Evolutionary conservation across 768 basidiomycete species (phyloP), one percentile per base, ranked within the genome.

Genomic region (Antrodiella citrinella): DNA sequence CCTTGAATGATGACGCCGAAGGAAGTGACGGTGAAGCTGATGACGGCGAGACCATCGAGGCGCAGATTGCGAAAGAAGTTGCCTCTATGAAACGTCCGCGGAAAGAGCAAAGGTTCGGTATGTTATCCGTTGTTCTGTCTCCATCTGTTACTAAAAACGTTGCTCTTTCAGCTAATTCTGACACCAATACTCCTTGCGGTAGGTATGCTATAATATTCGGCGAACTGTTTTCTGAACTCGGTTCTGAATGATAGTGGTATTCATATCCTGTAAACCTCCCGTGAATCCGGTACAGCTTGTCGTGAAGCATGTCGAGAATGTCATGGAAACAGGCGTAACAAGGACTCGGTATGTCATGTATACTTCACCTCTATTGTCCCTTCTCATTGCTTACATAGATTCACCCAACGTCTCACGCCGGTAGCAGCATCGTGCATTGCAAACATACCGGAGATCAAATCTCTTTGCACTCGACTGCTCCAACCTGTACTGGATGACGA

Each of bases 151-250:
- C 20, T 9, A 15, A 3, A 43, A 3, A 21, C 18, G n/a, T 42
- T 51, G 26, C 42, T 11, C n/a, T n/a, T n/a, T n/a, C 53, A 92
- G 89, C 67, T 4, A 91, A 81, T 59, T 88, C 84, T 54, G 79
- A 80, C 59, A 90, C 87, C 2, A 83, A 86, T 59, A 91, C 88
- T 0, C 77, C 81, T 40, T 92, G 89, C 50, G 80, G 89, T 91
- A 62, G 30, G 75, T 40, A 10, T 21, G 18, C 22, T 12, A 19
- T 20, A 18, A 2, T n/a, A n/a, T n/a, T n/a, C n/a, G n/a, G n/a
- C n/a, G n/a, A n/a, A n/a, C n/a, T n/a, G n/a, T n/a, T n/a, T n/a
- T n/a, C n/a, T n/a, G 45, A 2, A 30, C 20, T 30, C 0, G 2
- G 15, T n/a, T 43, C 22, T 22, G 5, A 44, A 42, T 13, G 20